These are phyloP conservation scores for Flaveria linearis DNA, from an alignment of 129 eudicot genomes.

Conservation along the genomic window DNA sequence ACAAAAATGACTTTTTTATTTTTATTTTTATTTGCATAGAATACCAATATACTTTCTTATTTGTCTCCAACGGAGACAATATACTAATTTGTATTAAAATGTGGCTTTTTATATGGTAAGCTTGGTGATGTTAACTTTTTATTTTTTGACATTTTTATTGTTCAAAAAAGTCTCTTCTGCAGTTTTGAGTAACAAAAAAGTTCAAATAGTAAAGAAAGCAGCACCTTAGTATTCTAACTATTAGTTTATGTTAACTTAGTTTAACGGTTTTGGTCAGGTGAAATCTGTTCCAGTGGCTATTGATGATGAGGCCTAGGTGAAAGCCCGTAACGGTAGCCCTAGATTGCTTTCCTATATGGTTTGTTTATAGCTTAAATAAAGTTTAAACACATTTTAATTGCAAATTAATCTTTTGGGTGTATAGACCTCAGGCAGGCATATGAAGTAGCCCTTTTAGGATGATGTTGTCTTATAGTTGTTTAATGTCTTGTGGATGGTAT, in stretches of 20 bases:
- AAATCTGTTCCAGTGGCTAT: conserved; percentile 65
- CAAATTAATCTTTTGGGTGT: conserved; percentile 4
- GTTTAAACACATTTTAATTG: conserved; percentile 18
- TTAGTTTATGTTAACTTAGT: conserved; percentile 2
- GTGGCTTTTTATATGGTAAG: too few species aligned
- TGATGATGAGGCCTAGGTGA: conserved; percentile 48
- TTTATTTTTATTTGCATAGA: too few species aligned
- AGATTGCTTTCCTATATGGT: conserved; percentile 5
- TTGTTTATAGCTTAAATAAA: conserved; percentile 34
- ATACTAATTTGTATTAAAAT: too few species aligned
- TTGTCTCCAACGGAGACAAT: too few species aligned
- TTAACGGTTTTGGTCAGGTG: conserved; percentile 45
- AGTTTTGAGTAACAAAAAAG: too few species aligned
- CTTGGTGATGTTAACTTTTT: too few species aligned
- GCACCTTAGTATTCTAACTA: not conserved
- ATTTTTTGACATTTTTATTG: too few species aligned
- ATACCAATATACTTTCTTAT: too few species aligned
- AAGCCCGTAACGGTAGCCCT: conserved; percentile 21
- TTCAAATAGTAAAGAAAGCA: too few species aligned
- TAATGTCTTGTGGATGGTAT: not conserved
- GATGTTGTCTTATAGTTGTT: not conserved
- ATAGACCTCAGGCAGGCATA: conserved; percentile 9
- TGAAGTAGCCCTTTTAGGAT: not conserved
- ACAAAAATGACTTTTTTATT: too few species aligned
- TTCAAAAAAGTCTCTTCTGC: too few species aligned